These are phyloP conservation scores for Talaromyces sp. DNA, from an alignment of 2,329 filamentous ascomycete genomes.

Conservation along the genomic window DNA sequence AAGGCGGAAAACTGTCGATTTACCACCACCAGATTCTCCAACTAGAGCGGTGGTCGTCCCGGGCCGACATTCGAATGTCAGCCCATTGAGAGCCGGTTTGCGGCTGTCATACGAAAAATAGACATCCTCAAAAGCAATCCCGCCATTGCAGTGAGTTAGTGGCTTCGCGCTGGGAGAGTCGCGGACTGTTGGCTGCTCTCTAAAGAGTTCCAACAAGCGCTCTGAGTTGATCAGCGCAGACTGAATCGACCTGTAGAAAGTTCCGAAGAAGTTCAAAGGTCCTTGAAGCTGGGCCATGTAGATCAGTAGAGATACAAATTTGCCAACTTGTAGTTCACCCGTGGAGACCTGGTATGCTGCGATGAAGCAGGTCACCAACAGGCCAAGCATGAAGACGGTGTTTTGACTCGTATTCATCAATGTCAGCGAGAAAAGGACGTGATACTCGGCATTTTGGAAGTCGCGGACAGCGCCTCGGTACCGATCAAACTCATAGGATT, in stretches of 20 bases:
- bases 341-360: conserved; percentile 73
- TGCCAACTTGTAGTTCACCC: conserved; percentile 62
- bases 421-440: conserved; percentile 72
- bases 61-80: conserved; percentile 80
- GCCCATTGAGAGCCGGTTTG: conserved; percentile 76
- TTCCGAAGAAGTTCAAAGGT: conserved; percentile 83
- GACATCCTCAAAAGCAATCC: conserved; percentile 83
- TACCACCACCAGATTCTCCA: conserved; percentile 93
- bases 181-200: conserved; percentile 86
- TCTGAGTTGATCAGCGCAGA: conserved; percentile 97
- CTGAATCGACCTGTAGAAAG: conserved; percentile 93
- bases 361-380: conserved; percentile 68
- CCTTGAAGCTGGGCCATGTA: conserved; percentile 78
- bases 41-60: conserved; percentile 95
- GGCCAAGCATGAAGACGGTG: conserved; percentile 72
- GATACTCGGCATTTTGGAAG: conserved; percentile 71
- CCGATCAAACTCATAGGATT: conserved; percentile 71
- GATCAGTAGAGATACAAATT: conserved; percentile 70
- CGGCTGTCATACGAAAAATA: conserved; percentile 86
- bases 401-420: conserved; percentile 79
- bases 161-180: conserved; percentile 65
- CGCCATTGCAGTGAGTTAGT: conserved; percentile 68
- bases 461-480: conserved; percentile 67
- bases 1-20: conserved; percentile 92
- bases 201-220: conserved; percentile 91